phyloP scores from a whole-genome alignment of 2,329 filamentous ascomycete species.

The Apiospora saccharicola region DNA sequence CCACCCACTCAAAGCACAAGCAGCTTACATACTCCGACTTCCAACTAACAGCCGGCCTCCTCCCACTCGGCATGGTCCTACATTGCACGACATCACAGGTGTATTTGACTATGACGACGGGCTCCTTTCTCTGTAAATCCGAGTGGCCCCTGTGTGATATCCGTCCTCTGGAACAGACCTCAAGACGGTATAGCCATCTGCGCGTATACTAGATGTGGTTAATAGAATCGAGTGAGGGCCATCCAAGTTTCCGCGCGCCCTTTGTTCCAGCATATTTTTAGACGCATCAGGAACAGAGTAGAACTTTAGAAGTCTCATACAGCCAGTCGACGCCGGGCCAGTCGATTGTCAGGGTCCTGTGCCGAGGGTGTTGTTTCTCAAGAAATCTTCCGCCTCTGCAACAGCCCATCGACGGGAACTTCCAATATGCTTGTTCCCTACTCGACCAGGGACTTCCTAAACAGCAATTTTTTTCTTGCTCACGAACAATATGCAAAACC shows the following conservation, averaged over 20 bases:
- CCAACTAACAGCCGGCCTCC: neutral
- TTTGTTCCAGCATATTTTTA: neutral
- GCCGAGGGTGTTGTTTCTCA: neutral
- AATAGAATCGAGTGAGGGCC: neutral
- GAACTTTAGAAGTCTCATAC: neutral
- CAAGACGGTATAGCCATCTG: neutral
- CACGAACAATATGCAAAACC: neutral
- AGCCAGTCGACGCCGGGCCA: neutral
- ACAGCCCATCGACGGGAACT: neutral
- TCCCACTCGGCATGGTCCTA: neutral
- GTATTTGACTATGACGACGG: neutral
- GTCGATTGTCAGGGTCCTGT: neutral
- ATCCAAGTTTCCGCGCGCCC: neutral
- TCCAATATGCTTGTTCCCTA: neutral
- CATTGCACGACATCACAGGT: neutral
- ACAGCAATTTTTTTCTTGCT: neutral
- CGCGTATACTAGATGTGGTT: neutral
- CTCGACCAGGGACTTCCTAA: neutral
- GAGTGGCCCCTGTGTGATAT: neutral
- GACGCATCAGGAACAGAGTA: neutral
- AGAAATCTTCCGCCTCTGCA: neutral
- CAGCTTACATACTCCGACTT: slow-evolving; percentile 9
- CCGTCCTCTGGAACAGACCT: neutral
- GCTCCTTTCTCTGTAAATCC: neutral
- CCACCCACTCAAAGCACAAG: neutral